Conservation (phyloP, 441 rosid genomes). For the Bocquillonia castaneifolia region DNA sequence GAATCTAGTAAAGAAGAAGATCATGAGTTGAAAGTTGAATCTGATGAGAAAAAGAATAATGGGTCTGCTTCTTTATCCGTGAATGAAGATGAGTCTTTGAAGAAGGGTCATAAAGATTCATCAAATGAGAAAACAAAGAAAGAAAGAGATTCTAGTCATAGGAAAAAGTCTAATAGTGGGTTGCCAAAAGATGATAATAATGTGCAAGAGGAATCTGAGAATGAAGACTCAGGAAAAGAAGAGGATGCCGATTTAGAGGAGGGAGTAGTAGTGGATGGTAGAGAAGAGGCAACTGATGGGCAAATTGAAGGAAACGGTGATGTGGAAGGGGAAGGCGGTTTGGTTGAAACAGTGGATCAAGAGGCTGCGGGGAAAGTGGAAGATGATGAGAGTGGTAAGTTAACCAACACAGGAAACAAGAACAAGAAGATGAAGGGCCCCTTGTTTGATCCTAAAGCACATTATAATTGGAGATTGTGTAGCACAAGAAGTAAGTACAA, state of each 20-base stretch:
- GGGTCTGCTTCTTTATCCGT: constrained; percentile 34
- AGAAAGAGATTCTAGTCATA: constrained; percentile 13
- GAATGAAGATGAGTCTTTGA: constrained; percentile 44
- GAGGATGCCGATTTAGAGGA: constrained; percentile 28
- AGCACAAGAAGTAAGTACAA: constrained; percentile 85
- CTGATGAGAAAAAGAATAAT: constrained; percentile 39
- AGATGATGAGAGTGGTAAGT: constrained; percentile 34
- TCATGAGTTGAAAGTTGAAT: constrained; percentile 32
- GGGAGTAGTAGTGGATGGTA: constrained; percentile 52
- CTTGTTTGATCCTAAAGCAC: constrained; percentile 76
- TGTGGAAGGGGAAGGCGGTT: constrained; percentile 40
- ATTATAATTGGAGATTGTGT: constrained; percentile 78
- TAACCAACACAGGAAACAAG: constrained; percentile 37
- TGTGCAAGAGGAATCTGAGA: constrained; percentile 39
- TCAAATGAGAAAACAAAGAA: constrained; percentile 36
- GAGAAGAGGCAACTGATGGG: constrained; percentile 36
- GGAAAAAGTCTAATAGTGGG: constrained; percentile 31
- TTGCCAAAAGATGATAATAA: constrained; percentile 34
- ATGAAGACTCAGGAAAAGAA: constrained; percentile 41
- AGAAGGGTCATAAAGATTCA: constrained; percentile 36
- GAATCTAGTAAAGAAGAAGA: constrained; percentile 32
- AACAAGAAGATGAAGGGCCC: constrained; percentile 79
- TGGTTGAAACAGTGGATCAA: constrained; percentile 41
- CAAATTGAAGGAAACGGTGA: constrained; percentile 42
- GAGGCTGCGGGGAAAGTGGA: constrained; percentile 43